phyloP scores from a whole-genome alignment of 2,329 filamentous ascomycete species.

The Magnaporthales sp. region DNA sequence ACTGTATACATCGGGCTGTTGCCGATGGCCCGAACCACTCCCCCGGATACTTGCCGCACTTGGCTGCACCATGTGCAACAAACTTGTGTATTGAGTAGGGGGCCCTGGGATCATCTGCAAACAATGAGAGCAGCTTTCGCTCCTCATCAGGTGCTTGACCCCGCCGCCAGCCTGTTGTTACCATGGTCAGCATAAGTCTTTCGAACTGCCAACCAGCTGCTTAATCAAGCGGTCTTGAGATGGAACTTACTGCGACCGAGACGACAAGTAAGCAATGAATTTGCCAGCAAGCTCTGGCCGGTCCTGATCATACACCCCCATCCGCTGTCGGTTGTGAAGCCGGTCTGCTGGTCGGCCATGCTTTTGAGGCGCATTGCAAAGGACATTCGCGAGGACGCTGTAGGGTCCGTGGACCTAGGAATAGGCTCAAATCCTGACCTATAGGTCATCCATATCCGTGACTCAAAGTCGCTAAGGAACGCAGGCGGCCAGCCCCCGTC shows the following conservation, averaged over 20 bases:
- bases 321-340: slow-evolving; percentile 87
- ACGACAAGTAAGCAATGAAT: slow-evolving; percentile 63
- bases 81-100: slow-evolving; percentile 95
- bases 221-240: no score
- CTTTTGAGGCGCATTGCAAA: slow-evolving; percentile 77
- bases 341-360: slow-evolving; percentile 60
- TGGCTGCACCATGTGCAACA: slow-evolving; percentile 74
- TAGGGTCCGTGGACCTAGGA: slow-evolving; percentile 66
- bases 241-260: slow-evolving; percentile 64
- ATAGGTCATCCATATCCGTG: slow-evolving; percentile 93
- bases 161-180: slow-evolving; percentile 60
- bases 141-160: slow-evolving; percentile 51
- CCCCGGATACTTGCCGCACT: slow-evolving; percentile 89
- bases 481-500: slow-evolving; percentile 67
- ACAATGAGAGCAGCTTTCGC: slow-evolving; percentile 64
- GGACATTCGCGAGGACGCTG: slow-evolving; percentile 63
- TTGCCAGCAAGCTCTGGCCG: slow-evolving; percentile 86
- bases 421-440: slow-evolving; percentile 80
- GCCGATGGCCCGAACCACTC: slow-evolving; percentile 99
- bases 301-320: slow-evolving; percentile 99
- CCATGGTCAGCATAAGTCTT: background rate
- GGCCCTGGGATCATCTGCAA: slow-evolving; percentile 77
- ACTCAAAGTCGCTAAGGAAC: slow-evolving; percentile 90
- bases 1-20: slow-evolving; percentile 90
- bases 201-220: background rate